Conservation (phyloP, 176 grass and related monocot species). For the Pontederia paniculata region DNA sequence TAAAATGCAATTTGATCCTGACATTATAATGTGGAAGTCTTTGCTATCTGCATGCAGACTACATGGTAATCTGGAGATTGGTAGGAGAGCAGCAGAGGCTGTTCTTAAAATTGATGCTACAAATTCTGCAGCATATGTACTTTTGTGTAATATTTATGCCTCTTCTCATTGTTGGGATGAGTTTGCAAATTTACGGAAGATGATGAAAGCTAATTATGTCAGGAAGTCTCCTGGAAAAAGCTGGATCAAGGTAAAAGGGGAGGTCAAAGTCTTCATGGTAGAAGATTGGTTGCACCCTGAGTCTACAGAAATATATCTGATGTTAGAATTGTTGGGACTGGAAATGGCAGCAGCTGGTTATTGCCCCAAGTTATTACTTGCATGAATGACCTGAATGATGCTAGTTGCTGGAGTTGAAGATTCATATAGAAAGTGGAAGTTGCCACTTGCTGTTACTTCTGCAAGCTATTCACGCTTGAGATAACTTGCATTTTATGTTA, state of each 20-base stretch:
- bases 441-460: too few species aligned
- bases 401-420: too few species aligned
- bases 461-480: too few species aligned
- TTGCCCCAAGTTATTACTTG: not conserved
- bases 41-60: slow-evolving; percentile 18
- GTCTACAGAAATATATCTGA: slow-evolving; percentile 14
- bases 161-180: slow-evolving; percentile 18
- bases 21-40: slow-evolving; percentile 23
- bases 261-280: slow-evolving; percentile 15
- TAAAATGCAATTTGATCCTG: slow-evolving; percentile 18
- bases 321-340: slow-evolving; percentile 10
- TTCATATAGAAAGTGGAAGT: too few species aligned
- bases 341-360: slow-evolving; percentile 1
- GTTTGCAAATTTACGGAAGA: slow-evolving; percentile 17
- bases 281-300: slow-evolving; percentile 20
- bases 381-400: slow-evolving; percentile 1
- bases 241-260: slow-evolving; percentile 22
- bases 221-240: slow-evolving; percentile 21
- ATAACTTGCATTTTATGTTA: too few species aligned
- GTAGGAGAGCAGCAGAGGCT: slow-evolving; percentile 14
- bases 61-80: slow-evolving; percentile 12
- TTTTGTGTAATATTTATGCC: slow-evolving; percentile 22
- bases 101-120: slow-evolving; percentile 14
- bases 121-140: slow-evolving; percentile 22
- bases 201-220: slow-evolving; percentile 18